phyloP scores from a whole-genome alignment of 1,139 yeast genomes.

The Meyerozyma elateridarum region DNA sequence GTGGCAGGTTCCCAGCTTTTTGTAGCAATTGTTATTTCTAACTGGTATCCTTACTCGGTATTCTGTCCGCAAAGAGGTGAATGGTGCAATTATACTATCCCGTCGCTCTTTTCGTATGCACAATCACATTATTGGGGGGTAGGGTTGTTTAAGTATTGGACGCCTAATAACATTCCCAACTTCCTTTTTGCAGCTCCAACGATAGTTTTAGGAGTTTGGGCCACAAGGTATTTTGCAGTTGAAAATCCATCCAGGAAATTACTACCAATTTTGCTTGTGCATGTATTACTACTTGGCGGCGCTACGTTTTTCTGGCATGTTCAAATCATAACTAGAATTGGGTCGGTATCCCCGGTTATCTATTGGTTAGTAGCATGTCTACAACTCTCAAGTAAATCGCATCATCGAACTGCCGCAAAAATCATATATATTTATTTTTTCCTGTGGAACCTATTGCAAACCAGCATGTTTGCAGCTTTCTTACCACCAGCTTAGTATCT shows the following conservation, averaged over 20 bases:
- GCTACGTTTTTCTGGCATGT: constrained; percentile 70
- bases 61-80: constrained; percentile 72
- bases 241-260: constrained; percentile 32
- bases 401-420: constrained; percentile 11
- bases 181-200: constrained; percentile 77
- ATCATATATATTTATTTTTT: constrained; percentile 39
- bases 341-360: constrained; percentile 69
- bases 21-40: constrained; percentile 39
- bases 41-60: constrained; percentile 46
- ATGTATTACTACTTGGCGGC: constrained; percentile 41
- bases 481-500: constrained; percentile 68
- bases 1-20: constrained; percentile 55
- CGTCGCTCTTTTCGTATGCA: constrained; percentile 68
- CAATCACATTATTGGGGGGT: constrained; percentile 80
- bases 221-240: constrained; percentile 26
- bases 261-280: constrained; percentile 31
- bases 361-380: constrained; percentile 62
- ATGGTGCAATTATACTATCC: constrained; percentile 65
- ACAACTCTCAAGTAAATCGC: constrained; percentile 18
- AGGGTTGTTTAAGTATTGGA: constrained; percentile 83
- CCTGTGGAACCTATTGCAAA: constrained; percentile 54
- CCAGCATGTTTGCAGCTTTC: constrained; percentile 59
- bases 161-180: constrained; percentile 73
- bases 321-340: constrained; percentile 78
- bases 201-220: constrained; percentile 32